Percentiles rank a stretch among this genome's conserved stretches.
Evolutionary conservation across 176 grass and related monocot species (phyloP).

Genomic region (Hordeum marinum): DNA sequence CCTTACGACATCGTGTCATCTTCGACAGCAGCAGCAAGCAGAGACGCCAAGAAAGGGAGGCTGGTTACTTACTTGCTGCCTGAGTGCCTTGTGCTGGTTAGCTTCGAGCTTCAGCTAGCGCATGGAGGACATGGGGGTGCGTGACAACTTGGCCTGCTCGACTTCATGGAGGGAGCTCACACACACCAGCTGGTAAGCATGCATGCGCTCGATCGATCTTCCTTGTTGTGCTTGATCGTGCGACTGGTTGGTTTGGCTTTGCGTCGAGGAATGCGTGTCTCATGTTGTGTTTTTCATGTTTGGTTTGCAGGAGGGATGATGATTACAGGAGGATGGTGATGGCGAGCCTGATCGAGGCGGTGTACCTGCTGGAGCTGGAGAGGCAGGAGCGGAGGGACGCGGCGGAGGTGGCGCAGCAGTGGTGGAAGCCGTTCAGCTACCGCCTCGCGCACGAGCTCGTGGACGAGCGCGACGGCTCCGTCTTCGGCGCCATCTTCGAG

Average conservation of each 20-base stretch:
- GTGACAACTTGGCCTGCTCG: conserved; percentile 33
- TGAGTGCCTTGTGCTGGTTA: not conserved
- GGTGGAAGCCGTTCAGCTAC: conserved; percentile 98
- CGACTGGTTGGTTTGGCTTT: not conserved
- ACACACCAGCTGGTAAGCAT: conserved; percentile 56
- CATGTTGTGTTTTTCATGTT: not conserved
- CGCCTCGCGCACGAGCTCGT: conserved; percentile 61
- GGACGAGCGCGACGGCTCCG: conserved; percentile 75
- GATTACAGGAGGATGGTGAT: conserved; percentile 87
- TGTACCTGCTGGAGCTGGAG: conserved; percentile 89
- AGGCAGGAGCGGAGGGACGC: conserved; percentile 58
- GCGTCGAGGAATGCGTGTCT: not conserved
- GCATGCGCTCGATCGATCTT: not conserved
- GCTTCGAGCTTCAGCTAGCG: not conserved
- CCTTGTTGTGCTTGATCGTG: not conserved
- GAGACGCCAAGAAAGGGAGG: not conserved
- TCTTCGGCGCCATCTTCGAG: conserved; percentile 87
- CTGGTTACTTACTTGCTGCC: no score
- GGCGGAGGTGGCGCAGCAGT: conserved; percentile 60
- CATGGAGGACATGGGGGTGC: conserved; percentile 55
- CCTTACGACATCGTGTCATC: conserved; percentile 15
- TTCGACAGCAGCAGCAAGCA: not conserved
- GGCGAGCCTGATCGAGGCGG: conserved; percentile 82
- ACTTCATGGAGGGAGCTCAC: conserved; percentile 57
- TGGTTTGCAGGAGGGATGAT: conserved; percentile 58